These are phyloP conservation scores for Fistulinella prunicolor DNA, from an alignment of 768 basidiomycete species.

Conservation along the genomic window DNA sequence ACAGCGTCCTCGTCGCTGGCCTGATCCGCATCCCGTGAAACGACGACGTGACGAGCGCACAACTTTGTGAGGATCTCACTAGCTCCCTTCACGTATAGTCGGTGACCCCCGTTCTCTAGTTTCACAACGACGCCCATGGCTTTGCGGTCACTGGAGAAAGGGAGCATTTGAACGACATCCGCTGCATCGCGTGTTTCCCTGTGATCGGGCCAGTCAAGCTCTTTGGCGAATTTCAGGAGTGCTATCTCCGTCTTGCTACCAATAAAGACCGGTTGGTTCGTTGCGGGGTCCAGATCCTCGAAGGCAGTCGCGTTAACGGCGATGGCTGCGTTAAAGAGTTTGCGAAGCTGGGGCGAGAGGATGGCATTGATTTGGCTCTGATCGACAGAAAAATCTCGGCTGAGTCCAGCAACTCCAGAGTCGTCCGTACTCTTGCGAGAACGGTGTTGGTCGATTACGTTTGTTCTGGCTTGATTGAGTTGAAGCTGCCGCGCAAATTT, in stretches of 20 bases:
- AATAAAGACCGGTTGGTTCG: slow-evolving; percentile 61
- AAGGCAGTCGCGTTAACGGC: slow-evolving; percentile 95
- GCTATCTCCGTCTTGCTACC: slow-evolving; percentile 97
- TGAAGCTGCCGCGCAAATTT: slow-evolving; percentile 85
- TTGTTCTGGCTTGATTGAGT: slow-evolving; percentile 68
- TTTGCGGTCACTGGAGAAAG: slow-evolving; percentile 92
- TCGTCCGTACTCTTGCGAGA: slow-evolving; percentile 29
- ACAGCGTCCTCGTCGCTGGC: slow-evolving; percentile 19
- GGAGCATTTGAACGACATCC: slow-evolving; percentile 78
- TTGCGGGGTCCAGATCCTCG: slow-evolving; percentile 68
- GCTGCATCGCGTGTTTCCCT: slow-evolving; percentile 58
- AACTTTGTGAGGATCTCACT: slow-evolving; percentile 86
- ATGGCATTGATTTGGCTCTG: slow-evolving; percentile 62
- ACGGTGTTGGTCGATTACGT: slow-evolving; percentile 55
- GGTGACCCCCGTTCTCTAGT: slow-evolving; percentile 47
- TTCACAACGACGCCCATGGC: slow-evolving; percentile 89
- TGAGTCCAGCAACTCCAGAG: slow-evolving; percentile 38
- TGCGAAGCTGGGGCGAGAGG: slow-evolving; percentile 56
- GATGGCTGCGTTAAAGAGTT: slow-evolving; percentile 81
- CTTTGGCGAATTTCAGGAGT: slow-evolving; percentile 79
- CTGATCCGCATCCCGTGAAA: slow-evolving; percentile 33
- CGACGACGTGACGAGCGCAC: slow-evolving; percentile 72
- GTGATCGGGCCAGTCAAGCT: slow-evolving; percentile 75
- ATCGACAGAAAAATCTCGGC: slow-evolving; percentile 84
- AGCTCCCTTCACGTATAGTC: slow-evolving; percentile 89